Evolutionary conservation across 805 yeast species (phyloP), one percentile per base, ranked within the genome.

Genomic region (Metschnikowia amazonensis): DNA sequence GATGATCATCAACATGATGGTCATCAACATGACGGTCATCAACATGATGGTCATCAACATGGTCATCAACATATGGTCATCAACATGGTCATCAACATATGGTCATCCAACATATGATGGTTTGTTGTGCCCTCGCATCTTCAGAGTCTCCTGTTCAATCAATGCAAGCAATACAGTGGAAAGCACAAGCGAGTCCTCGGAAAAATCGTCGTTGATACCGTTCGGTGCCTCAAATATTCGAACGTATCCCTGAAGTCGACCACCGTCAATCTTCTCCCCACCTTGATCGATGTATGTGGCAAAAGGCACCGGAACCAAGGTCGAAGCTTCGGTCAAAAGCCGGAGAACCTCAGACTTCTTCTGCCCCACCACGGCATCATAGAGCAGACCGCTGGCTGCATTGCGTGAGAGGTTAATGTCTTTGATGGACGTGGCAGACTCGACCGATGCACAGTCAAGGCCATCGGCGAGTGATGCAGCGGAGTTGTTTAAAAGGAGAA

Each of bases 61-160:
- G n/a, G n/a, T n/a, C n/a, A n/a, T n/a, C n/a, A n/a, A n/a, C n/a
- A n/a, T n/a, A n/a, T n/a, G n/a, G n/a, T n/a, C n/a, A n/a, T n/a
- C n/a, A n/a, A n/a, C n/a, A n/a, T n/a, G n/a, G n/a, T n/a, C n/a
- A n/a, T n/a, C n/a, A n/a, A n/a, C n/a, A n/a, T n/a, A n/a, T n/a
- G n/a, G n/a, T 13, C 31, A 3, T n/a, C 16, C 31, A n/a, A 52
- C 47, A 14, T 42, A 34, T 27, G 56, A 50, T 8, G 64, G 64
- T 47, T 60, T 58, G 45, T 60, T 63, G 23, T 57, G 60, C 1
- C 71, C 70, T 46, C 61, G 53, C 54, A 62, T 63, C 51, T 66
- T 66, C 42, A 67, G 54, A 14, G 52, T 50, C 46, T 66, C 70
- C 50, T 62, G 69, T 38, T 65, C 70, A 28, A 66, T 47, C 46